Percentiles rank a stretch among this genome's conserved stretches.
Evolutionary conservation across 176 grass and related monocot species (phyloP).

Genomic region (Ensete ventricosum): DNA sequence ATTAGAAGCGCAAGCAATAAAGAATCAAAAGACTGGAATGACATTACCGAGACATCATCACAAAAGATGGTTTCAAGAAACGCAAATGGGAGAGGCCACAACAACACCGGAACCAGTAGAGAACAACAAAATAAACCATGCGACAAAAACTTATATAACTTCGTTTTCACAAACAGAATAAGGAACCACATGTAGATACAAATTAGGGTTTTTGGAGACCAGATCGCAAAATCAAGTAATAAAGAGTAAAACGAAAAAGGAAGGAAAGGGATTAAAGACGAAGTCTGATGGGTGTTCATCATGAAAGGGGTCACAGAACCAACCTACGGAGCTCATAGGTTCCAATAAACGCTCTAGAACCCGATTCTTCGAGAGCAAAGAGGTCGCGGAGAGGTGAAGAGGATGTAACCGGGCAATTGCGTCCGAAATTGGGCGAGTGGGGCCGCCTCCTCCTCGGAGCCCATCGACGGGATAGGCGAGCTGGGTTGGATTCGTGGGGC

Average conservation of each 20-base stretch:
- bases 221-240: too few relatives aligned
- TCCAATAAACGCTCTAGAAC: not conserved
- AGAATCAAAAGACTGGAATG: not conserved
- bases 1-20: not conserved
- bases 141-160: too few relatives aligned
- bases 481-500: slow-evolving; percentile 14
- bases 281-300: not conserved
- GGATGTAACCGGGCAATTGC: not conserved
- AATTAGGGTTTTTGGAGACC: too few relatives aligned
- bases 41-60: not conserved
- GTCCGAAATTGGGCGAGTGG: not conserved
- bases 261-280: not conserved
- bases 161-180: too few relatives aligned
- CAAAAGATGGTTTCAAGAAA: not conserved
- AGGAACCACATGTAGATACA: too few relatives aligned
- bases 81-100: not conserved
- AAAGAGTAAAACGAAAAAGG: not conserved
- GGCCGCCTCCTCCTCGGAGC: not conserved
- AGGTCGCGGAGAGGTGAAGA: not conserved
- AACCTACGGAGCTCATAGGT: not conserved
- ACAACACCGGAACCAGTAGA: not conserved
- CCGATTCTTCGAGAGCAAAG: not conserved
- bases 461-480: not conserved
- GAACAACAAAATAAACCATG: too few relatives aligned
- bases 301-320: not conserved